Percentiles rank a stretch among this genome's conserved stretches.
Evolutionary conservation across 2,329 filamentous ascomycete genomes (phyloP).

Genomic region (Colletotrichum sp.): DNA sequence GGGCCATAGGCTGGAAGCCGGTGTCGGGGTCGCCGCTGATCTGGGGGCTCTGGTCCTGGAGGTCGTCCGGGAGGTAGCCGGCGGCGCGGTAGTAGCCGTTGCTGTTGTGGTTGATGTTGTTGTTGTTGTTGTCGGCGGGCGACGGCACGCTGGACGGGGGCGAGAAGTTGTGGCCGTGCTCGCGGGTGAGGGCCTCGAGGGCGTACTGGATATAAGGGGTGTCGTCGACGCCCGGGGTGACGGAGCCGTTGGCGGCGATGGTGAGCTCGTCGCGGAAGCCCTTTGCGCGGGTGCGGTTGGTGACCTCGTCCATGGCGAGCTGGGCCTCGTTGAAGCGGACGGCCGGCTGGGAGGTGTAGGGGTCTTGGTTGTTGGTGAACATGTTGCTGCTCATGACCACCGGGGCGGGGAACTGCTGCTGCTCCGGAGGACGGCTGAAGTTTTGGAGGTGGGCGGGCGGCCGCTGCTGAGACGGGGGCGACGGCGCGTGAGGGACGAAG

Average conservation of each 20-base stretch:
- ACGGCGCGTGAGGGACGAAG: slow-evolving; percentile 38
- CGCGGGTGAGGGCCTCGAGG: slow-evolving; percentile 82
- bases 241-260: slow-evolving; percentile 49
- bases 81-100: slow-evolving; percentile 31
- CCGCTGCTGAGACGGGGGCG: slow-evolving; percentile 37
- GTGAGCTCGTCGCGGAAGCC: slow-evolving; percentile 58
- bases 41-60: slow-evolving; percentile 27
- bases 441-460: neutral
- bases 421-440: neutral
- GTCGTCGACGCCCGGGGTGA: slow-evolving; percentile 82
- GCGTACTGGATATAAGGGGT: slow-evolving; percentile 90
- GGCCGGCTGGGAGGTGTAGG: slow-evolving; percentile 38
- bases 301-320: slow-evolving; percentile 28
- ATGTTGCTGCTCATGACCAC: slow-evolving; percentile 10
- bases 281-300: slow-evolving; percentile 20
- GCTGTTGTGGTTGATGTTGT: slow-evolving; percentile 38
- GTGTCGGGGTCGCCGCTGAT: slow-evolving; percentile 9
- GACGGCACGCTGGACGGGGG: slow-evolving; percentile 42
- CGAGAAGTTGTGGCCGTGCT: slow-evolving; percentile 65
- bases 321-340: slow-evolving; percentile 45
- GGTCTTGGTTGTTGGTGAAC: slow-evolving; percentile 30
- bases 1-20: slow-evolving; percentile 4
- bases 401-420: neutral
- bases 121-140: slow-evolving; percentile 32
- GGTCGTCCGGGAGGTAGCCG: slow-evolving; percentile 30